Conservation (phyloP, 768 basidiomycete genomes). For the Leccinellum rugosiceps region DNA sequence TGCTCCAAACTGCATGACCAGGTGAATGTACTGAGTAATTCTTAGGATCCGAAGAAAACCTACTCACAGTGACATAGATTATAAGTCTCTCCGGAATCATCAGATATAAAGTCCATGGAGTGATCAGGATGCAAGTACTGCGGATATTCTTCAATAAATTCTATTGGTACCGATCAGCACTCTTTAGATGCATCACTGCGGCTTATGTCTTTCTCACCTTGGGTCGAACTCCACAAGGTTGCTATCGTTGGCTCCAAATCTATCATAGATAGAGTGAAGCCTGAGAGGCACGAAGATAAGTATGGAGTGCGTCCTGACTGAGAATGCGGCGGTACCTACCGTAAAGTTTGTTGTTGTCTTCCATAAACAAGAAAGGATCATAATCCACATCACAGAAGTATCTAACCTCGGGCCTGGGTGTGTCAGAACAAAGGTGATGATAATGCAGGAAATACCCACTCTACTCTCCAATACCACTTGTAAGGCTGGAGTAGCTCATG, state of each 20-base stretch:
- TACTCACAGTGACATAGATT: constrained; percentile 62
- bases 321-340: constrained; percentile 28
- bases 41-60: not conserved
- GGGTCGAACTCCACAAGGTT: constrained; percentile 58
- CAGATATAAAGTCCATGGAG: constrained; percentile 60
- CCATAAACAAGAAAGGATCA: constrained; percentile 56
- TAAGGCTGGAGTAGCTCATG: constrained; percentile 52
- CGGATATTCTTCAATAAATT: constrained; percentile 53
- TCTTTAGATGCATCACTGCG: constrained; percentile 28
- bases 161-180: constrained; percentile 42
- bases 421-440: not conserved
- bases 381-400: constrained; percentile 52
- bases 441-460: constrained; percentile 33
- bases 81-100: constrained; percentile 62
- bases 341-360: constrained; percentile 50
- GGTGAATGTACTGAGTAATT: not conserved
- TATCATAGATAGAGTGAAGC: constrained; percentile 62
- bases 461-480: constrained; percentile 63
- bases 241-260: constrained; percentile 65
- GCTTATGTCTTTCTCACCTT: constrained; percentile 39
- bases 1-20: constrained; percentile 71
- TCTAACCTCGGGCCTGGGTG: constrained; percentile 44
- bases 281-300: constrained; percentile 21
- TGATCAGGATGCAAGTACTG: constrained; percentile 56
- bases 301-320: not conserved